phyloP scores from a whole-genome alignment of 352 stramenopile genomes.

The Globisporangium radiosum region DNA sequence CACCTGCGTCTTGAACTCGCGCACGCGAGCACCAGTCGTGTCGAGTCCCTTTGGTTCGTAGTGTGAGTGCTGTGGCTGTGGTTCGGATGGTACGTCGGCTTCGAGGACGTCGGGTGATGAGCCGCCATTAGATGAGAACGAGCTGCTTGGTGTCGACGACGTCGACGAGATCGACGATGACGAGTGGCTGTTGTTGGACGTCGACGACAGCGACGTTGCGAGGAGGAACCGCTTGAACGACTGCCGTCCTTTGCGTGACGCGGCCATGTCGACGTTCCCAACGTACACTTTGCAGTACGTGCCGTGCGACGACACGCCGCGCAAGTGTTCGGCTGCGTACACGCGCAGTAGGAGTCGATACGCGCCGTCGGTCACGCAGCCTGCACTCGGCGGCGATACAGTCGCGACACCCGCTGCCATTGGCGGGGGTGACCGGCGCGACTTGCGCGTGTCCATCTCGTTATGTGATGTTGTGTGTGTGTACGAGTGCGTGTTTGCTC shows the following conservation, averaged over 20 bases:
- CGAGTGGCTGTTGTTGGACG: neutral
- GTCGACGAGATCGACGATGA: constrained; percentile 15
- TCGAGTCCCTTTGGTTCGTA: neutral
- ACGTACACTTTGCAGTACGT: constrained; percentile 74
- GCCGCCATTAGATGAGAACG: constrained; percentile 2
- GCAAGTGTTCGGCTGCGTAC: constrained; percentile 50
- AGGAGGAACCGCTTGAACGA: constrained; percentile 17
- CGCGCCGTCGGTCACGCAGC: neutral
- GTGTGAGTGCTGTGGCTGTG: neutral
- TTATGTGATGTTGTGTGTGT: neutral
- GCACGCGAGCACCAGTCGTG: constrained; percentile 15
- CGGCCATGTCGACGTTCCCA: constrained; percentile 39
- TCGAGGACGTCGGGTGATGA: constrained; percentile 3
- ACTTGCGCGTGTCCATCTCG: constrained; percentile 14
- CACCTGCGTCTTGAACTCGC: constrained; percentile 59
- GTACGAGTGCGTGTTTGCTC: neutral
- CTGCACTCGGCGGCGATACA: neutral
- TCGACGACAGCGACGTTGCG: neutral
- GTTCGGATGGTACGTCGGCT: neutral
- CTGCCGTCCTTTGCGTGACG: constrained; percentile 13
- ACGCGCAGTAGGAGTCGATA: constrained; percentile 59
- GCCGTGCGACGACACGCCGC: constrained; percentile 57
- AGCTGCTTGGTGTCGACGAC: neutral
- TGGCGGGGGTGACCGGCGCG: constrained; percentile 2
- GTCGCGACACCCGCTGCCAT: constrained; percentile 1